Evolutionary conservation across 2,329 filamentous ascomycete genomes (phyloP), one percentile per base, ranked within the genome.

Genomic region (Cladosporium sp.): DNA sequence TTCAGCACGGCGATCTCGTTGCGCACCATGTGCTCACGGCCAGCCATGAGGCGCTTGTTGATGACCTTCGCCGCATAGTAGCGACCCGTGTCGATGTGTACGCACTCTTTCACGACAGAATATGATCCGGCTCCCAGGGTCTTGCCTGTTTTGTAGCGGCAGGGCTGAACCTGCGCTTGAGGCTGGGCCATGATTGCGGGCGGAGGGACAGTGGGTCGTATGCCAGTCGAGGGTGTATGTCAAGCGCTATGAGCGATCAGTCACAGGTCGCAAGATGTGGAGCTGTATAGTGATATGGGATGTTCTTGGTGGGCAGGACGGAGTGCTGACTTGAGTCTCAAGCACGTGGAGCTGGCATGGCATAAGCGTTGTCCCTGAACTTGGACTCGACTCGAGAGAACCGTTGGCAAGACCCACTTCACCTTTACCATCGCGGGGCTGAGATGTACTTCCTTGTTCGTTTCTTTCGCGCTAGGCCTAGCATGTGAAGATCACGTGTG

Each of bases 11-110:
- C 94, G 73, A 99, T 99, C 81, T 99, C 95, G 78, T 99, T 99
- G 69, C 95, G 91, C 75, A 97, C 95, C 95, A 99, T 99, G 79
- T 98, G 95, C 81, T 99, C 95, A 72, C 95, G 87, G 37, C 95
- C 95, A 7, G 93, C 91, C 95, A 99, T 99, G 71, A 99, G 83
- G 66, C 94, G 86, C 85, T 99, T 99, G 82, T 99, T 99, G 80
- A 99, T 99, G 69, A 99, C 95, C 79, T 99, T 99, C 68, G 95
- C 94, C 31, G 95, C 95, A 88, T 98, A 99, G 80, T 97, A 98
- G 71, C 93, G 89, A 55, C 94, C 94, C 0, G 95, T 98, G 73
- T 98, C 94, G 75, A 98, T 98, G 78, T 99, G 95, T 31, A 98
- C 93, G 77, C 95, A 99, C 82, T 99, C 95, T 79, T 98, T 98